These are phyloP conservation scores for Lactuca sativa DNA, from an alignment of 129 eudicot genomes.

Conservation along the genomic window DNA sequence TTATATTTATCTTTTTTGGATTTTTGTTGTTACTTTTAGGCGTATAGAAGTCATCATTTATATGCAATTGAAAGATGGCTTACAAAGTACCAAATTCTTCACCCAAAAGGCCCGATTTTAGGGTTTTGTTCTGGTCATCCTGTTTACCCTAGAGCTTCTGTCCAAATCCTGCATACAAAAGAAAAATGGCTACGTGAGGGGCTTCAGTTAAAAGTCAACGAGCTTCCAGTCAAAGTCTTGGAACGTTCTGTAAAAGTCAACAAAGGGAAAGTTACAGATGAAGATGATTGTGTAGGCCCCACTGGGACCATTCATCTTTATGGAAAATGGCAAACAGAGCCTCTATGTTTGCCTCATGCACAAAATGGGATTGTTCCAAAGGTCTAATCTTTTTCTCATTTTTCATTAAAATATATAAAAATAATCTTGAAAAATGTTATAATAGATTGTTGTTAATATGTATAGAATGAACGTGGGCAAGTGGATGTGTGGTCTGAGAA, in stretches of 20 bases:
- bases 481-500: slow-evolving; percentile 97
- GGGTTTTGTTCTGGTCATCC: slow-evolving; percentile 87
- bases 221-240: slow-evolving; percentile 72
- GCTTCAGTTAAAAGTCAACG: slow-evolving; percentile 65
- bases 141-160: slow-evolving; percentile 91
- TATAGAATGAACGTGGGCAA: slow-evolving; percentile 93
- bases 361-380: slow-evolving; percentile 88
- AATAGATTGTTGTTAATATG: background rate
- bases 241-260: slow-evolving; percentile 53
- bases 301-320: slow-evolving; percentile 51
- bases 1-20: background rate
- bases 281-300: slow-evolving; percentile 43
- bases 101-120: slow-evolving; percentile 85
- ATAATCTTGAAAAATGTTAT: background rate
- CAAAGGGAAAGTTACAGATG: slow-evolving; percentile 45
- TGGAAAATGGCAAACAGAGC: slow-evolving; percentile 97
- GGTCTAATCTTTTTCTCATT: slow-evolving; percentile 30
- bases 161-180: slow-evolving; percentile 74
- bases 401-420: background rate
- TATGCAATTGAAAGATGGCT: slow-evolving; percentile 96
- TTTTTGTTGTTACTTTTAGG: slow-evolving; percentile 42
- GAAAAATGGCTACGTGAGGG: slow-evolving; percentile 93
- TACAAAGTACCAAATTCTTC: slow-evolving; percentile 75
- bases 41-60: slow-evolving; percentile 72
- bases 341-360: slow-evolving; percentile 67